phyloP scores from a whole-genome alignment of 306 rosid species.

The Canavalia gladiata region DNA sequence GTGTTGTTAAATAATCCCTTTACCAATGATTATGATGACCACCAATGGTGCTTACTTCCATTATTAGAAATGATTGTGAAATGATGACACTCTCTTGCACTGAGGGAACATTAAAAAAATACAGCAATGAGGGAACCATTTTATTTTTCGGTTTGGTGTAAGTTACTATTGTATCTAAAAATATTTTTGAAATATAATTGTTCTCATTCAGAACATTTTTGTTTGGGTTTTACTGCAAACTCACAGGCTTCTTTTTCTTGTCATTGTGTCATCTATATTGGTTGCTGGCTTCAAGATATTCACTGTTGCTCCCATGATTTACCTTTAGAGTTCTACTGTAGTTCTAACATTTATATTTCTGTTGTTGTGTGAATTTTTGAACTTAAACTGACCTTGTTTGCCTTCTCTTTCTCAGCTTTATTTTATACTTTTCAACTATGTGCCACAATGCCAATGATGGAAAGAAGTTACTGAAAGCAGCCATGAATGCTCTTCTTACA shows the following conservation, averaged over 20 bases:
- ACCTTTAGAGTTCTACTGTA: constrained; percentile 7
- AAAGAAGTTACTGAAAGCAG: constrained; percentile 66
- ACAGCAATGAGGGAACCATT: neutral
- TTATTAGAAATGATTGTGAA: neutral
- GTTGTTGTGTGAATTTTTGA: constrained; percentile 39
- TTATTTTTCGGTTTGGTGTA: constrained; percentile 12
- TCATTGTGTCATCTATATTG: neutral
- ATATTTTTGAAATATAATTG: neutral
- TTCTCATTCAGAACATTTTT: neutral
- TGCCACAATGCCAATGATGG: constrained; percentile 80
- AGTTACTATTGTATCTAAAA: neutral
- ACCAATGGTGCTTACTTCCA: constrained; percentile 18
- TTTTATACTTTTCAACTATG: constrained; percentile 74
- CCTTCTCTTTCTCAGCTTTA: constrained; percentile 64
- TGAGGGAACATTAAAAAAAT: neutral
- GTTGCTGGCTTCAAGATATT: constrained; percentile 16
- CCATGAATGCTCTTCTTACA: constrained; percentile 68
- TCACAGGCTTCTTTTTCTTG: neutral
- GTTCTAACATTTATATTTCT: constrained; percentile 27
- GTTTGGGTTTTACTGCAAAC: constrained; percentile 28
- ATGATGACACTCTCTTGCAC: neutral
- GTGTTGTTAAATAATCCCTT: neutral
- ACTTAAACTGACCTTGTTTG: constrained; percentile 45
- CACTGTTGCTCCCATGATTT: constrained; percentile 13
- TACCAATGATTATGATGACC: neutral